A percentile compares a stretch with the other conserved stretches of the same genome.
These are phyloP conservation scores for Vicia faba DNA, from an alignment of 306 rosid species.

Conservation along the genomic window DNA sequence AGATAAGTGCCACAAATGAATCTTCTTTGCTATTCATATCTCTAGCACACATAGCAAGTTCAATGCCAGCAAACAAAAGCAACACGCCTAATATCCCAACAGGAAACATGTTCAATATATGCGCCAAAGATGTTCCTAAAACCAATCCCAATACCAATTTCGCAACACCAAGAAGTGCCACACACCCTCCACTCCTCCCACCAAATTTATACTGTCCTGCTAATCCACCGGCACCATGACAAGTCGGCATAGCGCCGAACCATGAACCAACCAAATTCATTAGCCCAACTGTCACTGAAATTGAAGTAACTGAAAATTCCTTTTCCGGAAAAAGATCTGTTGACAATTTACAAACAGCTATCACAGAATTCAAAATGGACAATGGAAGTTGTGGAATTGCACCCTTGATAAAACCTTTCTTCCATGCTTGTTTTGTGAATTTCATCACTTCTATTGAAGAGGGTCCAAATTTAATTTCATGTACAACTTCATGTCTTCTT, in stretches of 20 bases:
- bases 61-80: slow-evolving; percentile 41
- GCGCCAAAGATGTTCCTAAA: slow-evolving; percentile 38
- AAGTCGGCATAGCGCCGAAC: slow-evolving; percentile 41
- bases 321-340: slow-evolving; percentile 37
- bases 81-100: slow-evolving; percentile 40
- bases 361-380: slow-evolving; percentile 36
- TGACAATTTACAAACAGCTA: slow-evolving; percentile 42
- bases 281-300: slow-evolving; percentile 42
- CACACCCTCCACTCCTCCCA: slow-evolving; percentile 40
- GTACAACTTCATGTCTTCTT: slow-evolving; percentile 31
- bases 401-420: slow-evolving; percentile 37
- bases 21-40: slow-evolving; percentile 43
- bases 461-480: slow-evolving; percentile 39
- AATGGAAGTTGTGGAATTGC: slow-evolving; percentile 39
- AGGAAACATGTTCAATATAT: slow-evolving; percentile 30
- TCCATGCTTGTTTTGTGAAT: slow-evolving; percentile 36
- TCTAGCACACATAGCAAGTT: slow-evolving; percentile 41
- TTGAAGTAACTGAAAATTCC: slow-evolving; percentile 36
- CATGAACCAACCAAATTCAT: slow-evolving; percentile 41
- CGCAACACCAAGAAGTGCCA: slow-evolving; percentile 30
- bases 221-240: slow-evolving; percentile 43
- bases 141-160: slow-evolving; percentile 36
- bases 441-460: slow-evolving; percentile 33
- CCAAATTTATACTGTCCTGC: slow-evolving; percentile 44
- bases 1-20: slow-evolving; percentile 37